These are phyloP conservation scores for Penicillium sp. DNA, from an alignment of 2,329 filamentous ascomycete species.

Conservation along the genomic window DNA sequence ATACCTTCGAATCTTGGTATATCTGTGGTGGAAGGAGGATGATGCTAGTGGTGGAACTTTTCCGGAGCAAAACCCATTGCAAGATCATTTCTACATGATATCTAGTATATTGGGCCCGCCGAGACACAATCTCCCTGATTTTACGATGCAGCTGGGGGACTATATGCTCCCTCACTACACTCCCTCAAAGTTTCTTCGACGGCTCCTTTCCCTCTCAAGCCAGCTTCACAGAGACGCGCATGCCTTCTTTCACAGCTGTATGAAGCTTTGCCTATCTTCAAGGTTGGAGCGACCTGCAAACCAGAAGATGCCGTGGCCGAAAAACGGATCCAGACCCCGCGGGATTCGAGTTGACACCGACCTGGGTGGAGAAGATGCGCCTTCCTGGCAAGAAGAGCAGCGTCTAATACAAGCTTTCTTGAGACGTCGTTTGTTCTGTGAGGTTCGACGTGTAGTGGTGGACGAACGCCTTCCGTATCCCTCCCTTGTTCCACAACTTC, in stretches of 20 bases:
- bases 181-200: neutral
- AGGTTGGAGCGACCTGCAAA: neutral
- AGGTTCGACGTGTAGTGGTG: neutral
- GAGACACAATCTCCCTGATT: neutral
- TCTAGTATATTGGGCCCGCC: neutral
- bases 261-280: neutral
- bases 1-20: neutral
- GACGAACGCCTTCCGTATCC: neutral
- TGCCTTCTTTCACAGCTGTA: neutral
- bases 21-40: neutral
- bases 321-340: neutral
- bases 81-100: accelerated
- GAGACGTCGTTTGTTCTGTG: neutral
- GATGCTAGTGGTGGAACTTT: accelerated
- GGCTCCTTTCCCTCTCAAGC: neutral
- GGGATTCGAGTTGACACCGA: neutral
- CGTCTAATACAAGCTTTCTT: neutral
- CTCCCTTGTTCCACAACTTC: no score
- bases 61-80: neutral
- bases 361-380: no score
- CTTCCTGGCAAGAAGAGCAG: neutral
- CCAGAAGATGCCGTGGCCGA: neutral
- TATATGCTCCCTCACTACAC: neutral
- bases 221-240: neutral
- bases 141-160: neutral